Evolutionary conservation across 768 basidiomycete genomes (phyloP).

Genomic region (Phlegmacium glaucopus): DNA sequence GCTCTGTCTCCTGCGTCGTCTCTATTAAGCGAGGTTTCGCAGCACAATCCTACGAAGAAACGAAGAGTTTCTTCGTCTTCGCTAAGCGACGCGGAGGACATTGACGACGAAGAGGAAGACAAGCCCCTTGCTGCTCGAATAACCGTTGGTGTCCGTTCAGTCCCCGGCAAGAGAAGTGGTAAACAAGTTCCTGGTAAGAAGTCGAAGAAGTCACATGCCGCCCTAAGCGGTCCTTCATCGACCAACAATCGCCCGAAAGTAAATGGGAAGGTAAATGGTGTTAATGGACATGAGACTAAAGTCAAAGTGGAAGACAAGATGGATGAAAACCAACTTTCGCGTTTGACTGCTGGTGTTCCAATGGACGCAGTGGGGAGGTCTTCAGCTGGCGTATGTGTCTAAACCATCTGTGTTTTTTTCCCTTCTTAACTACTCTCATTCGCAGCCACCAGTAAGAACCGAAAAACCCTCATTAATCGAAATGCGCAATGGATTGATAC

Average conservation of each 20-base stretch:
- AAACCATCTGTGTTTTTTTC: background rate
- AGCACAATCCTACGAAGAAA: constrained; percentile 45
- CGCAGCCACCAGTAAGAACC: constrained; percentile 50
- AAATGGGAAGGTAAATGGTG: constrained; percentile 40
- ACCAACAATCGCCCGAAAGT: constrained; percentile 30
- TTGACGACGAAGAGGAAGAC: constrained; percentile 47
- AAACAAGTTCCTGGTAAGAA: constrained; percentile 58
- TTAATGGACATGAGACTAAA: constrained; percentile 43
- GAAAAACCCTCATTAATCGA: constrained; percentile 83
- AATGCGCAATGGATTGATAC: constrained; percentile 78
- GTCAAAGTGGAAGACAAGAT: constrained; percentile 78
- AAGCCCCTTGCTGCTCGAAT: constrained; percentile 52
- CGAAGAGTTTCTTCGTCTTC: constrained; percentile 51
- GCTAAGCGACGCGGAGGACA: constrained; percentile 50
- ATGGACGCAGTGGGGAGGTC: constrained; percentile 55
- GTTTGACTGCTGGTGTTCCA: constrained; percentile 78
- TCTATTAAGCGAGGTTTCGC: constrained; percentile 45
- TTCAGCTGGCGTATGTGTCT: constrained; percentile 43
- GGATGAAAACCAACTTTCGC: constrained; percentile 72
- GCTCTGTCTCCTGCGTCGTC: constrained; percentile 49
- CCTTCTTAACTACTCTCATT: constrained; percentile 3
- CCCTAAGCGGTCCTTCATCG: constrained; percentile 41
- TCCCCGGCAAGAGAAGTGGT: constrained; percentile 40
- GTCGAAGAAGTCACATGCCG: constrained; percentile 54
- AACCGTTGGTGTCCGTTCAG: constrained; percentile 20